Percentiles rank a stretch among this genome's conserved stretches.
These are phyloP conservation scores for Dictyostelium capitatum DNA, from an alignment of 78 protist species.

Conservation along the genomic window DNA sequence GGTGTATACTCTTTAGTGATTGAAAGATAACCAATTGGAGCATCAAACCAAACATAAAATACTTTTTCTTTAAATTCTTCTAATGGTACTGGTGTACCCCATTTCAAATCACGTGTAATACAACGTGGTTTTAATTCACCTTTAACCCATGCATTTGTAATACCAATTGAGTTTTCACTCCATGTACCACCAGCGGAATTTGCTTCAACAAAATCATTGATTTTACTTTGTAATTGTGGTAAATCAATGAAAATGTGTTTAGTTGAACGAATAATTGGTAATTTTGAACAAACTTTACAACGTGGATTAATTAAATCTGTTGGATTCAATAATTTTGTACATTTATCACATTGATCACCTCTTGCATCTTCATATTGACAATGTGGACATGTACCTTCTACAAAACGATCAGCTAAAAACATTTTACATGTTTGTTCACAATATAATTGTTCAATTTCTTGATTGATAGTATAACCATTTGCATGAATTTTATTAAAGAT, in stretches of 20 bases:
- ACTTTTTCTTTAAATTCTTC: conserved; percentile 86
- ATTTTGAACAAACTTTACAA: conserved; percentile 61
- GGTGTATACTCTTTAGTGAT: conserved; percentile 91
- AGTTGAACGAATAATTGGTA: conserved; percentile 81
- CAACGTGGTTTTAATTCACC: conserved; percentile 89
- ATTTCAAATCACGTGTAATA: conserved; percentile 94
- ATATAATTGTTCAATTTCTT: conserved; percentile 80
- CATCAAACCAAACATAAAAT: conserved; percentile 97
- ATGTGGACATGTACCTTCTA: conserved; percentile 93
- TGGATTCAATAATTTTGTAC: conserved; percentile 88
- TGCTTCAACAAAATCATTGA: conserved; percentile 49
- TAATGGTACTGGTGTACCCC: conserved; percentile 94
- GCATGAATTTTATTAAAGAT: conserved; percentile 82
- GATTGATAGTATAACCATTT: conserved; percentile 39
- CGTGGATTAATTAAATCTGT: conserved; percentile 80
- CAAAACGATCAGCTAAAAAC: conserved; percentile 94
- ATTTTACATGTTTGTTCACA: conserved; percentile 57
- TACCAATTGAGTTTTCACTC: conserved; percentile 63
- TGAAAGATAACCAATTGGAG: conserved; percentile 95
- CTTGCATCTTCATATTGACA: conserved; percentile 91
- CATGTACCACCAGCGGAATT: conserved; percentile 39
- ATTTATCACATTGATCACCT: conserved; percentile 96
- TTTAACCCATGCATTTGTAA: conserved; percentile 83
- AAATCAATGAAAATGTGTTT: conserved; percentile 89
- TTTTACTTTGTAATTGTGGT: conserved; percentile 71